Conservation (phyloP, 768 basidiomycete species). For the Phylloporus sp. region DNA sequence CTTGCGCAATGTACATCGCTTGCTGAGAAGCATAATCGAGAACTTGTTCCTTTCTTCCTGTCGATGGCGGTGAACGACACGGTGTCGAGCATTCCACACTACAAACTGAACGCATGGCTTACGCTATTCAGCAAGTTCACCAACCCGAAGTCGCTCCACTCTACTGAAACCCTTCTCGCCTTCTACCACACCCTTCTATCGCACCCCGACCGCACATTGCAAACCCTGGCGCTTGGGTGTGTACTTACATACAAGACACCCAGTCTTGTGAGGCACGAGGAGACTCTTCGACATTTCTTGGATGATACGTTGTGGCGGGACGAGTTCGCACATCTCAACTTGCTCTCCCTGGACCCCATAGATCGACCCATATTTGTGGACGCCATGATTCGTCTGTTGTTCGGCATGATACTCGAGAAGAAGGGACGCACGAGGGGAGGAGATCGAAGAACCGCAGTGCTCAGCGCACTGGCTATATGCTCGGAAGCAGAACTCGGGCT, state of each 20-base stretch:
- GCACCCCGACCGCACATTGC: constrained; percentile 78
- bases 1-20: constrained; percentile 67
- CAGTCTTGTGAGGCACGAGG: constrained; percentile 48
- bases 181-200: constrained; percentile 76
- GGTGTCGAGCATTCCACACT: constrained; percentile 45
- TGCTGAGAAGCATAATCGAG: constrained; percentile 83
- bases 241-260: constrained; percentile 78
- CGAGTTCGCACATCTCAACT: constrained; percentile 67
- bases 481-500: constrained; percentile 68
- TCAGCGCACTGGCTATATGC: constrained; percentile 68
- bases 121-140: constrained; percentile 83
- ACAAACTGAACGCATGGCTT: constrained; percentile 73
- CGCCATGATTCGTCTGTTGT: constrained; percentile 71
- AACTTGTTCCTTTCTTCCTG: constrained; percentile 85
- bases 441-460: constrained; percentile 67
- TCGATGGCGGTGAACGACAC: constrained; percentile 34
- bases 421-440: constrained; percentile 64
- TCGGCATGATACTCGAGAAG: constrained; percentile 83
- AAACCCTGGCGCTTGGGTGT: constrained; percentile 72
- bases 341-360: constrained; percentile 51
- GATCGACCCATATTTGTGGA: constrained; percentile 68
- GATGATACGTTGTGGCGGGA: constrained; percentile 92
- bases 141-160: constrained; percentile 87
- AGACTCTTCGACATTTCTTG: constrained; percentile 65
- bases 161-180: constrained; percentile 57